Percentiles rank a stretch among this genome's conserved stretches.
Conservation (phyloP, 2,329 filamentous ascomycete species). For the Colletotrichum eremochloae region DNA sequence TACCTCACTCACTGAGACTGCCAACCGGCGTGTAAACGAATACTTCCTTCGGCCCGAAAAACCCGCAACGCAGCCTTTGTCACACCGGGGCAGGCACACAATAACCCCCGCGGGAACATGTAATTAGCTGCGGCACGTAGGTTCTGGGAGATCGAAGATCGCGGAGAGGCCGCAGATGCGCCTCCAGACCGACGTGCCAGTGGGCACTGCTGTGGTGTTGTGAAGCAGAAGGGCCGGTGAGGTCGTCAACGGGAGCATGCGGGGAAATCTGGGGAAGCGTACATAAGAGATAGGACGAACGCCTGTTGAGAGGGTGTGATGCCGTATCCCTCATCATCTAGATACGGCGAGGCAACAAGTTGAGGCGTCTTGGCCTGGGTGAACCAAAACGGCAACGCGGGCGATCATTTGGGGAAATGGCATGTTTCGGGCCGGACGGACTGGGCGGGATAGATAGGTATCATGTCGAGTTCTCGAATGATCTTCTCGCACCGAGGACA, state of each 20-base stretch:
- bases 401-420: neutral
- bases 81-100: neutral
- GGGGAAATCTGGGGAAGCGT: neutral
- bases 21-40: neutral
- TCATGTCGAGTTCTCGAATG: conserved; percentile 3
- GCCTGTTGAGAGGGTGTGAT: conserved; percentile 23
- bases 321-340: conserved; percentile 1
- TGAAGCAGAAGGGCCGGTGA: conserved; percentile 3
- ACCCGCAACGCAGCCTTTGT: neutral
- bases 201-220: neutral
- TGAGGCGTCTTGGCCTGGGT: conserved; percentile 21
- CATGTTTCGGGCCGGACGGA: neutral
- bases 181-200: conserved; percentile 7
- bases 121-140: neutral
- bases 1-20: neutral
- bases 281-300: conserved; percentile 19
- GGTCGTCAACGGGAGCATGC: neutral
- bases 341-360: neutral
- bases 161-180: conserved; percentile 11
- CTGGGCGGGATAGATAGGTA: neutral
- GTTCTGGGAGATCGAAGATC: neutral
- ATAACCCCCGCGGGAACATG: neutral
- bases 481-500: conserved; percentile 13
- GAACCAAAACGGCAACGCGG: conserved; percentile 15
- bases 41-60: neutral